phyloP scores from a whole-genome alignment of 2,329 filamentous ascomycete genomes.

The Chrysosporium queenslandicum region DNA sequence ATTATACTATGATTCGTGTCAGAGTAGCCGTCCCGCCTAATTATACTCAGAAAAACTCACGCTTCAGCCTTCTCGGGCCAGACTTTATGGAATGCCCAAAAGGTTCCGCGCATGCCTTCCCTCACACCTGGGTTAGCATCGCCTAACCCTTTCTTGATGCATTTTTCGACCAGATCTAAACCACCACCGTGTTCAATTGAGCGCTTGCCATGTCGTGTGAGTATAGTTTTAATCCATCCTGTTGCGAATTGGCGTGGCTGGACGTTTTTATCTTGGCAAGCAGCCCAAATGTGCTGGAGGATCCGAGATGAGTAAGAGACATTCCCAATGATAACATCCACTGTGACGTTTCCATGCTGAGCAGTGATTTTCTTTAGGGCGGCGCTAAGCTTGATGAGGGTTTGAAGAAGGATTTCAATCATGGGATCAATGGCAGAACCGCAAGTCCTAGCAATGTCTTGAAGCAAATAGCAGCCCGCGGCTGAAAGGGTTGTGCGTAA shows the following conservation, averaged over 20 bases:
- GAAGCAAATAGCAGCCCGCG: conserved; percentile 71
- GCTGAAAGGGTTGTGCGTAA: conserved; percentile 83
- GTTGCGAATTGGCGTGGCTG: conserved; percentile 69
- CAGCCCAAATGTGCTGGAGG: conserved; percentile 73
- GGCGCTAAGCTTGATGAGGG: conserved; percentile 77
- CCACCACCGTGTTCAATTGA: conserved; percentile 78
- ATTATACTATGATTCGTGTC: conserved; percentile 53
- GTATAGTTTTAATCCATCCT: conserved; percentile 72
- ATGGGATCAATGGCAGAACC: conserved; percentile 74
- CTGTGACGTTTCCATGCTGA: conserved; percentile 67
- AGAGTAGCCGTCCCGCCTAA: not conserved
- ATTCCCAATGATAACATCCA: conserved; percentile 70
- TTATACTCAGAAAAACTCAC: conserved; percentile 39
- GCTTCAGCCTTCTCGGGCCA: conserved; percentile 70
- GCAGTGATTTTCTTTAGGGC: conserved; percentile 88
- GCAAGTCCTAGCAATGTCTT: conserved; percentile 68
- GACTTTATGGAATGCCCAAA: conserved; percentile 68
- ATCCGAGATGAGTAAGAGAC: conserved; percentile 71
- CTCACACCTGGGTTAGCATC: conserved; percentile 87
- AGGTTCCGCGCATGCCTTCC: conserved; percentile 73
- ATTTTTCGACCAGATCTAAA: conserved; percentile 74
- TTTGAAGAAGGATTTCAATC: conserved; percentile 82
- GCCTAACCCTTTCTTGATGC: conserved; percentile 74
- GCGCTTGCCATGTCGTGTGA: conserved; percentile 61
- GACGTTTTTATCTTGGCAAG: conserved; percentile 87